A percentile compares a stretch with the other conserved stretches of the same genome.
phyloP scores from a whole-genome alignment of 805 yeast genomes.

The Candida parachauliodes region DNA sequence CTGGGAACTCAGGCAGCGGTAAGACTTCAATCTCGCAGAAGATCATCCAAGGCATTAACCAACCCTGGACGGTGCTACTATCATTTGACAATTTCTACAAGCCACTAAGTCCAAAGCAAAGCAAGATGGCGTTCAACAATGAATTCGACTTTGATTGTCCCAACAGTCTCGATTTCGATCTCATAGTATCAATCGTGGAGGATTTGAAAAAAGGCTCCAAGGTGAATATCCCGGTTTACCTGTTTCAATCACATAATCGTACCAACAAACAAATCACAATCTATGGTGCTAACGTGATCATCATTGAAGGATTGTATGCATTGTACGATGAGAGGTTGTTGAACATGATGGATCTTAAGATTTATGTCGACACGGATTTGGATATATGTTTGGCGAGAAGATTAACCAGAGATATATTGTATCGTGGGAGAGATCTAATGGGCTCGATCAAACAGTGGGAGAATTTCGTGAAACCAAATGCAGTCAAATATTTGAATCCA shows the following conservation, averaged over 20 bases:
- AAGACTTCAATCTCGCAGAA: conserved; percentile 87
- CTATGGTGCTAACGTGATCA: conserved; percentile 91
- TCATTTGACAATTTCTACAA: conserved; percentile 90
- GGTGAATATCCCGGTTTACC: conserved; percentile 45
- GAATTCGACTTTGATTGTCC: conserved; percentile 89
- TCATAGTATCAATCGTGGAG: conserved; percentile 58
- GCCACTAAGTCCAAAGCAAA: conserved; percentile 62
- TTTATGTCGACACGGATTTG: conserved; percentile 90
- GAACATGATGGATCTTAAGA: conserved; percentile 77
- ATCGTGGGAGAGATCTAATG: conserved; percentile 77
- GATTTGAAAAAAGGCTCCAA: conserved; percentile 65
- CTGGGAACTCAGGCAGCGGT: conserved; percentile 70
- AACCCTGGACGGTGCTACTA: conserved; percentile 91
- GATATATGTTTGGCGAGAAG: conserved; percentile 91
- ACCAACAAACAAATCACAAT: conserved; percentile 68
- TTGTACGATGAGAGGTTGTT: conserved; percentile 66
- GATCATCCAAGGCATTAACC: conserved; percentile 70
- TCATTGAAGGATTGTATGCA: conserved; percentile 89
- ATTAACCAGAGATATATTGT: conserved; percentile 78
- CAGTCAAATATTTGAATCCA: conserved; percentile 69
- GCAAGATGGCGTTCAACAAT: conserved; percentile 59
- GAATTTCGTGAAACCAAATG: conserved; percentile 86
- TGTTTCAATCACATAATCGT: conserved; percentile 65
- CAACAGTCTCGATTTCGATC: conserved; percentile 74
- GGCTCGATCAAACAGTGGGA: conserved; percentile 92